Percentiles rank a stretch among this genome's conserved stretches.
phyloP scores from a whole-genome alignment of 306 rosid genomes.

The Vigna unguiculata region DNA sequence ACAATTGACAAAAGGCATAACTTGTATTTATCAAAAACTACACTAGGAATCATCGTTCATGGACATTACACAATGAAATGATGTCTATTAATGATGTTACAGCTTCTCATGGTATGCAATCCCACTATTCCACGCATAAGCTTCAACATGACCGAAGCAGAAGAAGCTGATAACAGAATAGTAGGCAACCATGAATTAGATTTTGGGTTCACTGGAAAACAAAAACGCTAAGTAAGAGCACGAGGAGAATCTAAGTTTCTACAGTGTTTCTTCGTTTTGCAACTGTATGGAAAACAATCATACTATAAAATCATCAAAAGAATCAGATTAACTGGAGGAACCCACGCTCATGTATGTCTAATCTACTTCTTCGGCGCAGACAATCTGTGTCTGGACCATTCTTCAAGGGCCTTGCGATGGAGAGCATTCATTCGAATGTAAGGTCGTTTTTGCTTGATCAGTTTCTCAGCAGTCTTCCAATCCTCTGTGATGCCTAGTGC shows the following conservation, averaged over 20 bases:
- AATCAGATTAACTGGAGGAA: slow-evolving; percentile 32
- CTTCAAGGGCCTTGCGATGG: slow-evolving; percentile 79
- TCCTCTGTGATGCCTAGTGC: slow-evolving; percentile 81
- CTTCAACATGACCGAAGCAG: slow-evolving; percentile 28
- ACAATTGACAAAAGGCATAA: slow-evolving; percentile 22
- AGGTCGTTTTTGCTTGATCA: slow-evolving; percentile 75
- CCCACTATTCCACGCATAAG: slow-evolving; percentile 12
- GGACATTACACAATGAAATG: slow-evolving; percentile 10
- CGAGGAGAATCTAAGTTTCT: slow-evolving; percentile 22
- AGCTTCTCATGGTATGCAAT: slow-evolving; percentile 30
- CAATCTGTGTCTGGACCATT: slow-evolving; percentile 81
- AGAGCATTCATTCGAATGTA: slow-evolving; percentile 78
- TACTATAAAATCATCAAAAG: slow-evolving; percentile 33
- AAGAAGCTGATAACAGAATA: slow-evolving; percentile 18
- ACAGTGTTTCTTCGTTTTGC: slow-evolving; percentile 25
- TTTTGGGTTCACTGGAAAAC: slow-evolving; percentile 13
- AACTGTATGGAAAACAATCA: slow-evolving; percentile 19
- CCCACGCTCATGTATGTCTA: slow-evolving; percentile 9
- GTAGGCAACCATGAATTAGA: neutral
- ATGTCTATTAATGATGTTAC: neutral
- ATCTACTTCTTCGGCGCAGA: slow-evolving; percentile 57
- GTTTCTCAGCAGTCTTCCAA: slow-evolving; percentile 90
- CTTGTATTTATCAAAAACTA: neutral
- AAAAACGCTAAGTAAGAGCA: slow-evolving; percentile 1
- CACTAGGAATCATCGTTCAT: slow-evolving; percentile 19